Evolutionary conservation across 192 early-diverging fungal genomes (phyloP), one percentile per base, ranked within the genome.

Genomic region (Spizellomyces punctatus): DNA sequence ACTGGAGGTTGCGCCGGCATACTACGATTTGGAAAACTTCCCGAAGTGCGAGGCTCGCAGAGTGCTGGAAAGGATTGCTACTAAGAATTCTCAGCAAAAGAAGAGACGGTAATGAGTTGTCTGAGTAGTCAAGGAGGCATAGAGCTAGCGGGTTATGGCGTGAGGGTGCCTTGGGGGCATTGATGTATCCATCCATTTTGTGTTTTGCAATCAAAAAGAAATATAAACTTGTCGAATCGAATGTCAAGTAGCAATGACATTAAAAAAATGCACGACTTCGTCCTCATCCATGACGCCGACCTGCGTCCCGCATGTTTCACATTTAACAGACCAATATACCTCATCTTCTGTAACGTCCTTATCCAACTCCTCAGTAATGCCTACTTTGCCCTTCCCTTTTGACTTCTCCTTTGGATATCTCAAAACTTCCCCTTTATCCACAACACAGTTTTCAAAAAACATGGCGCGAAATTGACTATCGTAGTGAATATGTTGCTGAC

Each of bases 11-110:
- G 92, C 95, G 5, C 93, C 95, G 42, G 81, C 84, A 46, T 99
- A 98, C 78, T 99, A 95, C 86, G 94, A 98, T 67, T 75, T 99
- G 66, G 79, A 77, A 46, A 88, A 88, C 49, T 98, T 96, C 87
- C 98, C 98, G 22, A 83, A 92, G 27, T 95, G 95, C 67, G 94
- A 98, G 73, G 93, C 91, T 6, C 52, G 54, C 43, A 67, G 74
- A 10, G 74, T 64, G 6, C 52, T 76, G 67, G 67, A 76, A 63
- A 42, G 73, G 41, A 66, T 73, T 14, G 62, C 45, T 21, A 46
- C 55, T 0, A 61, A 61, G 45, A 19, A 12, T 17, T 10, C 16
- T 65, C 16, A 16, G 36, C n/a, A 47, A 36, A 70, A 27, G 42
- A 63, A 63, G 68, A 36, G 27, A 36, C 27, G 27, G 27, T 36